Evolutionary conservation across 1,284 basidiomycete species (phyloP).

Genomic region (Anthracocystis panici-leucophaei): DNA sequence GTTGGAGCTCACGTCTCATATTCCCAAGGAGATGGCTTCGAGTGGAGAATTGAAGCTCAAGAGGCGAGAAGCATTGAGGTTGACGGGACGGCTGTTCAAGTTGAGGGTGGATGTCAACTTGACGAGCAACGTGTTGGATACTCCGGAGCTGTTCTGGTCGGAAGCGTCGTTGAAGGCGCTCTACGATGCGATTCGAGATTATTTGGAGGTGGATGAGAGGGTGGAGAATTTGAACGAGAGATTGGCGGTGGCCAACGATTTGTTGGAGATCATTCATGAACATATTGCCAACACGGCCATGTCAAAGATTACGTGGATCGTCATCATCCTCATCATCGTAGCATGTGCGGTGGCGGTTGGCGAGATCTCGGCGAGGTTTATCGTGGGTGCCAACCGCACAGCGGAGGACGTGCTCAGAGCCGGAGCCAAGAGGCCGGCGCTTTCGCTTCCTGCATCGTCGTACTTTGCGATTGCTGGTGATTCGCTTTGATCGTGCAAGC

Average conservation of each 20-base stretch:
- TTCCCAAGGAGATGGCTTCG: conserved; percentile 85
- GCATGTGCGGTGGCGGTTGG: conserved; percentile 88
- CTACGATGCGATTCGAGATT: conserved; percentile 93
- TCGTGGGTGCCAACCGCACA: conserved; percentile 72
- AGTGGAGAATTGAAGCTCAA: conserved; percentile 83
- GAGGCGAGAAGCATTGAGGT: conserved; percentile 83
- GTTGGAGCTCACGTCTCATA: conserved; percentile 82
- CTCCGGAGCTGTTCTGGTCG: conserved; percentile 94
- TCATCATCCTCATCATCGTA: conserved; percentile 92
- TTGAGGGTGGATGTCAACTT: conserved; percentile 90
- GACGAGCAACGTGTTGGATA: conserved; percentile 90
- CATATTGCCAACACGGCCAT: conserved; percentile 90
- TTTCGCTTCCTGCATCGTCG: not conserved
- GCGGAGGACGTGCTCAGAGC: conserved; percentile 25
- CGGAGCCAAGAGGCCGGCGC: not conserved
- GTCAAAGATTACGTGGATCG: conserved; percentile 81
- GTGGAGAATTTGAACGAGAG: conserved; percentile 91
- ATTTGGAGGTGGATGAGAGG: conserved; percentile 89
- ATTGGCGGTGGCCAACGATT: conserved; percentile 82
- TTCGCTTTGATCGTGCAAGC: conserved; percentile 7
- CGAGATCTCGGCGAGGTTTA: conserved; percentile 83
- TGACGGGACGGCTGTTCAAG: conserved; percentile 90
- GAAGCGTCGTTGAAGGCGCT: conserved; percentile 88
- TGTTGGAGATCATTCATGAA: conserved; percentile 83
- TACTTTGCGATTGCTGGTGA: conserved; percentile 19